Percentiles rank a stretch among this genome's conserved stretches.
These are phyloP conservation scores for Hericium alpestre DNA, from an alignment of 768 basidiomycete species.

Conservation along the genomic window DNA sequence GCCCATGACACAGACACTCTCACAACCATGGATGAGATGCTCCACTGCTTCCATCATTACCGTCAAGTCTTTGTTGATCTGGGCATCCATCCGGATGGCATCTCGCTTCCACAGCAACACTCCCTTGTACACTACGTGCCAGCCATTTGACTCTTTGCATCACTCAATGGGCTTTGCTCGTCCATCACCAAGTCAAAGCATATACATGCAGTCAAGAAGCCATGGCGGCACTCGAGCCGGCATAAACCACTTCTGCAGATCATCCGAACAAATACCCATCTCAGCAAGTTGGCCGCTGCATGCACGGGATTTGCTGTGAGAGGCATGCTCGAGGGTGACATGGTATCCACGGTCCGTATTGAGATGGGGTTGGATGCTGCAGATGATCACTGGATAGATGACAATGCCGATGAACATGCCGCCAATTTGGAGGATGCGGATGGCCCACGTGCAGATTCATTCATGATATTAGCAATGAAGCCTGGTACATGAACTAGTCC, in stretches of 20 bases:
- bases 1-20: neutral
- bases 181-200: constrained; percentile 16
- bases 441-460: neutral
- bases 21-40: constrained; percentile 6
- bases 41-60: constrained; percentile 7
- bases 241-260: constrained; percentile 26
- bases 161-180: constrained; percentile 15
- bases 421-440: neutral
- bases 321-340: constrained; percentile 1
- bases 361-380: neutral
- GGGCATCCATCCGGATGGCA: constrained; percentile 11
- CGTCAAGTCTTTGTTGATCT: constrained; percentile 8
- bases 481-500: neutral
- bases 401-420: neutral
- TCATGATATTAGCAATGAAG: neutral
- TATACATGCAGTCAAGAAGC: constrained; percentile 18
- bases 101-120: constrained; percentile 19
- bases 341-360: neutral
- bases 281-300: constrained; percentile 21
- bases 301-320: constrained; percentile 1
- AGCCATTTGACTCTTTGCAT: constrained; percentile 15
- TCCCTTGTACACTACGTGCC: constrained; percentile 16
- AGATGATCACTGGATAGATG: too few species aligned
- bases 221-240: constrained; percentile 23
- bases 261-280: constrained; percentile 15